Conservation (phyloP, 495 filamentous ascomycete species). For the Trichoderma reesei region DNA sequence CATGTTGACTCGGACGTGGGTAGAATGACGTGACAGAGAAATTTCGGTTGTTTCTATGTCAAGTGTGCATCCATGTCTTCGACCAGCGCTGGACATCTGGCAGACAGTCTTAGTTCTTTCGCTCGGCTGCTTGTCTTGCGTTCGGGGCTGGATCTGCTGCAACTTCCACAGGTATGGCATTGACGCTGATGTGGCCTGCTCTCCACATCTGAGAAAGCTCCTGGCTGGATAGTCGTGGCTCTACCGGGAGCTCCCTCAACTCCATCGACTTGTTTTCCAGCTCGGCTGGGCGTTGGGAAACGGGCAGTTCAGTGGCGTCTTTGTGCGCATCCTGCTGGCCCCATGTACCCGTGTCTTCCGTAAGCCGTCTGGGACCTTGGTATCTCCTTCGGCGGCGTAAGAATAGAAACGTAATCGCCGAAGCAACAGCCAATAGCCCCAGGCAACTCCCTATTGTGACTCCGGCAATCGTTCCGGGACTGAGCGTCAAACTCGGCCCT, state of each 20-base stretch:
- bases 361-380: neutral
- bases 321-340: neutral
- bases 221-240: neutral
- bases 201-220: neutral
- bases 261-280: neutral
- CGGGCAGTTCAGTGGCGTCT: neutral
- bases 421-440: neutral
- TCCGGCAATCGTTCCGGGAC: neutral
- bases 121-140: neutral
- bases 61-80: too few relatives aligned
- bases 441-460: neutral
- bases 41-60: too few relatives aligned
- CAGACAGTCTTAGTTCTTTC: neutral
- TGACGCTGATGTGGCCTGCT: neutral
- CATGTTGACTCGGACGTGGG: too few relatives aligned
- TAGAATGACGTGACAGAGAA: too few relatives aligned
- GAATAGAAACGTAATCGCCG: neutral
- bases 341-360: neutral
- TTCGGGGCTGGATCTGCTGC: neutral
- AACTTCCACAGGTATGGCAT: neutral
- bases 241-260: neutral
- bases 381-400: neutral
- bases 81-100: neutral
- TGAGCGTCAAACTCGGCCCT: neutral
- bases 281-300: neutral